Evolutionary conservation across 371 early-diverging fungal species (phyloP), one percentile per base, ranked within the genome.

Genomic region (Rhizopus stolonifer): DNA sequence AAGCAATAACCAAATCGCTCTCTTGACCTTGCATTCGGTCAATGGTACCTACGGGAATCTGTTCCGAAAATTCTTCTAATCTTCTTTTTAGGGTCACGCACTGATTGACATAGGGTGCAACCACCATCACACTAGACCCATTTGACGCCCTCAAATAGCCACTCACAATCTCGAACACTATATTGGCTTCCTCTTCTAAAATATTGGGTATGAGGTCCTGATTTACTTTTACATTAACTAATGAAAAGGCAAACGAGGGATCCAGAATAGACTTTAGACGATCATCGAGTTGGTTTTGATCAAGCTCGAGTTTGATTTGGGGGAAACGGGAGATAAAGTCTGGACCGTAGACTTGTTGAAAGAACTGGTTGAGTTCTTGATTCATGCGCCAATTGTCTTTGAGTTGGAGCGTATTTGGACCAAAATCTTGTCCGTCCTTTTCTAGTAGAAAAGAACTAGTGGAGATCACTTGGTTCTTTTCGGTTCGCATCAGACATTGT

Each of bases 21-120:
- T 83, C 79, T 56, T 80, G 80, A 2, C 84, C 84, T 61, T 83
- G 84, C 71, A 83, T 74, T 49, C 80, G 81, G 21, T 83, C 83
- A 8, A 58, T 53, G 1, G 59, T 58, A 19, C 47, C 52, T 2
- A 58, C 36, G 0, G 40, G 40, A 14, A 58, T 46, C 2, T 0
- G 11, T 2, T 13, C 23, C 6, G 36, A 36, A 36, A 36, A 15
- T 54, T 47, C 10, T 68, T 68, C 9, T 67, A 56, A 14, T 1
- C 23, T 46, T 34, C 44, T 52, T 34, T 58, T 17, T 10, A 81
- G 65, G 0, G 80, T 79, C 4, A 70, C 54, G 8, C 83, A 65
- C 49, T 83, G 81, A 7, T 69, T 54, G 49, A 81, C 80, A 58
- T 79, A 75, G 1, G 83, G 83, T n/a, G 80, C 75, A 0, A 75